Evolutionary conservation across 2,329 filamentous ascomycete genomes (phyloP).

Genomic region (Blastomyces silverae): DNA sequence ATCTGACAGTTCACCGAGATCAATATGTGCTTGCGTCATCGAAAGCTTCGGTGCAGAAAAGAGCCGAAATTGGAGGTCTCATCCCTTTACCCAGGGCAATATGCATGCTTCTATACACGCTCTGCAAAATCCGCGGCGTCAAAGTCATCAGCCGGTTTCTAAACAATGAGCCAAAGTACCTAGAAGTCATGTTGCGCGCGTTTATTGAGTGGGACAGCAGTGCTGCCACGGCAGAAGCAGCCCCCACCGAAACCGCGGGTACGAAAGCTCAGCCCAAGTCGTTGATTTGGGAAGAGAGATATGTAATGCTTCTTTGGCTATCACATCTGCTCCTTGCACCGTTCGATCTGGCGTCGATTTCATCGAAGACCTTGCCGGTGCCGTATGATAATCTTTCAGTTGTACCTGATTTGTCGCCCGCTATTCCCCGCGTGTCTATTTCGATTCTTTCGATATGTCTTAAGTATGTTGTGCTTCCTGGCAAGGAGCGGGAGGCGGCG

Average conservation of each 20-base stretch:
- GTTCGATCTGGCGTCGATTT: slow-evolving; percentile 85
- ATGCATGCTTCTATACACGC: slow-evolving; percentile 72
- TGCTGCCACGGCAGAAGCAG: neutral
- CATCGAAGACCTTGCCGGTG: slow-evolving; percentile 41
- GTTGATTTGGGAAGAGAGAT: slow-evolving; percentile 80
- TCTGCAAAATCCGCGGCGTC: slow-evolving; percentile 90
- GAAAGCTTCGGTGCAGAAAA: slow-evolving; percentile 24
- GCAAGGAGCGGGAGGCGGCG: slow-evolving; percentile 87
- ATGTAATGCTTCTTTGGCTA: slow-evolving; percentile 81
- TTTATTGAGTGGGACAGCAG: slow-evolving; percentile 55
- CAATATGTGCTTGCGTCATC: slow-evolving; percentile 34
- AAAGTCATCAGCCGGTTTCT: slow-evolving; percentile 89
- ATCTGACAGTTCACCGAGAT: slow-evolving; percentile 45
- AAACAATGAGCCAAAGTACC: slow-evolving; percentile 77
- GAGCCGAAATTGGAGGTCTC: slow-evolving; percentile 31
- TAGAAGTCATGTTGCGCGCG: slow-evolving; percentile 70
- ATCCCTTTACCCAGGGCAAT: slow-evolving; percentile 62
- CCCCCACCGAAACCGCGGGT: slow-evolving; percentile 19
- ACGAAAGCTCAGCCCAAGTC: slow-evolving; percentile 24
- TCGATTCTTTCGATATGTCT: slow-evolving; percentile 65
- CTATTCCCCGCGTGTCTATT: slow-evolving; percentile 62
- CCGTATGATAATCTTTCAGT: slow-evolving; percentile 31
- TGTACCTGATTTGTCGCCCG: slow-evolving; percentile 45
- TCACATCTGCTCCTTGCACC: slow-evolving; percentile 76
- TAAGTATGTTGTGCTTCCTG: slow-evolving; percentile 63